These are phyloP conservation scores for Leishmania amazonensis DNA, from an alignment of 208 protist genomes.

Conservation along the genomic window DNA sequence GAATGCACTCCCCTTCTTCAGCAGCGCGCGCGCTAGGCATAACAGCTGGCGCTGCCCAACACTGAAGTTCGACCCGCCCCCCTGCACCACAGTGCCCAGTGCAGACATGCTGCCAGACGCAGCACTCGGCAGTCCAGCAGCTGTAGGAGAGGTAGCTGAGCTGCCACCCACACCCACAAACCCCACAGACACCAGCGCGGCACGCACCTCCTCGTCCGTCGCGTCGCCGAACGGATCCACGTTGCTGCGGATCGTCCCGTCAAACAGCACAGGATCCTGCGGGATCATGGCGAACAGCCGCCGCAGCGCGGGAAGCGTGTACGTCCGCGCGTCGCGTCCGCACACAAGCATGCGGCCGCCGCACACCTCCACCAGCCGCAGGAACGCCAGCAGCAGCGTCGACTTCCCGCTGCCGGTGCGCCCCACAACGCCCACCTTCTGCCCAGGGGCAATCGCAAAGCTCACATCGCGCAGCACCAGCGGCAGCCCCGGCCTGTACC, in stretches of 20 bases:
- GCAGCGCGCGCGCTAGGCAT: constrained; percentile 70
- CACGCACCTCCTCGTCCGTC: constrained; percentile 42
- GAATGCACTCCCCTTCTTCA: constrained; percentile 54
- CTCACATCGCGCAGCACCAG: constrained; percentile 73
- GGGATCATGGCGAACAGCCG: constrained; percentile 72
- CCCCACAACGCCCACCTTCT: constrained; percentile 88
- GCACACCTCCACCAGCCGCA: constrained; percentile 61
- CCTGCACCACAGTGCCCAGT: constrained; percentile 36
- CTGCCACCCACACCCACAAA: constrained; percentile 22
- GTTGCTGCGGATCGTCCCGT: constrained; percentile 74
- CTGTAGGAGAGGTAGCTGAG: neutral
- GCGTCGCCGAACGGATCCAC: constrained; percentile 54
- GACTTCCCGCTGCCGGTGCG: constrained; percentile 88
- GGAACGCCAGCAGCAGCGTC: constrained; percentile 67
- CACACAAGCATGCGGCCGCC: constrained; percentile 45
- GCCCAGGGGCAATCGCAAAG: constrained; percentile 46
- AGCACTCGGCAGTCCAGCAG: neutral
- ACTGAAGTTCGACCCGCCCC: constrained; percentile 72
- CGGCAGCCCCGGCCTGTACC: constrained; percentile 76
- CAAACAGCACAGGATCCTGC: constrained; percentile 76
- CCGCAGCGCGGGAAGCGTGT: constrained; percentile 46
- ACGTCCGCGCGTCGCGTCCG: constrained; percentile 31
- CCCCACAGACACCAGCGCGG: constrained; percentile 41
- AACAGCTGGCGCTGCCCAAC: constrained; percentile 80
- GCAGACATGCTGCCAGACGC: neutral